These are phyloP conservation scores for Thinopyrum obtusiflorum DNA, from an alignment of 202 grass and related monocot species.

Conservation along the genomic window DNA sequence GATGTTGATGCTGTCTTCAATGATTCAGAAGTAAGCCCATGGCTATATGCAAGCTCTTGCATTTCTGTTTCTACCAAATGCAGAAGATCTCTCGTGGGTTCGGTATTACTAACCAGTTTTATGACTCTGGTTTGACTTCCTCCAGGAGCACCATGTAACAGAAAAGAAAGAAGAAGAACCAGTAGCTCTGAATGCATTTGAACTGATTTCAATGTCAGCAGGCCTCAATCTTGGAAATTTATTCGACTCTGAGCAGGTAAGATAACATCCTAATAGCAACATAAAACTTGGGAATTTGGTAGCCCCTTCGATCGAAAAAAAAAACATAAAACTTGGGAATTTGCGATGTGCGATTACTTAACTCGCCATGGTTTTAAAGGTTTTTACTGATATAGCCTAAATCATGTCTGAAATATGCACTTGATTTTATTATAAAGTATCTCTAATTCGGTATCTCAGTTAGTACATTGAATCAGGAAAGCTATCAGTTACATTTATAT, in stretches of 20 bases:
- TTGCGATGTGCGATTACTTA: not conserved
- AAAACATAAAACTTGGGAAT: not conserved
- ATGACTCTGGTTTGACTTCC: not conserved
- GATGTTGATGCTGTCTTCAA: constrained; percentile 84
- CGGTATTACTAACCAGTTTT: constrained; percentile 23
- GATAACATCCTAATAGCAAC: not conserved
- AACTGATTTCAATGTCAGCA: constrained; percentile 80
- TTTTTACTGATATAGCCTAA: not conserved
- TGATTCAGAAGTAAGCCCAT: constrained; percentile 67
- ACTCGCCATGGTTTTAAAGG: not conserved
- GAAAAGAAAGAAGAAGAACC: constrained; percentile 82
- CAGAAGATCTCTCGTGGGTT: not conserved
- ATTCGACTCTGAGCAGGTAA: constrained; percentile 64
- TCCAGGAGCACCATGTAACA: constrained; percentile 75
- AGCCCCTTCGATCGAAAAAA: too few species aligned
- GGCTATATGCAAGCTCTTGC: not conserved
- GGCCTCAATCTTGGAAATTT: constrained; percentile 79
- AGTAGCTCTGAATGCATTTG: constrained; percentile 69
- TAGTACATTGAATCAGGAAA: not conserved
- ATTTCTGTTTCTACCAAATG: not conserved
- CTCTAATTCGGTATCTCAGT: not conserved
- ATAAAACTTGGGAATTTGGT: not conserved
- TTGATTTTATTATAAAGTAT: not conserved
- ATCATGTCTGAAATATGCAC: not conserved
- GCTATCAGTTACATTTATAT: not conserved